A percentile compares a stretch with the other conserved stretches of the same genome.
Conservation (phyloP, 805 yeast genomes). For the Saccharomyces jurei region DNA sequence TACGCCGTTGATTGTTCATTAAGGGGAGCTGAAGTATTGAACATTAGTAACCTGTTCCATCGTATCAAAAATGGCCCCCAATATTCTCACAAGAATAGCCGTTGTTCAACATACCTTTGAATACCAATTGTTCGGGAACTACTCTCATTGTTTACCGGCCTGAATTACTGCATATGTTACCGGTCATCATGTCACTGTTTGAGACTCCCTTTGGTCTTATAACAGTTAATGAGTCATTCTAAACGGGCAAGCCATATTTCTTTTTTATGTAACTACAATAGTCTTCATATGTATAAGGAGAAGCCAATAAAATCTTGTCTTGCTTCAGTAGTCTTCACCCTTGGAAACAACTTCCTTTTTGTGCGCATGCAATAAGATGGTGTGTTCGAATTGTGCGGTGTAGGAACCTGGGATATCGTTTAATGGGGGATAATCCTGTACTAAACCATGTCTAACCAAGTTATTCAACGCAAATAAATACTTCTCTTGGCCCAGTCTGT, state of each 20-base stretch:
- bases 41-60: neutral
- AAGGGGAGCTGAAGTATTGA: slow-evolving; percentile 53
- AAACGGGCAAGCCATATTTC: neutral
- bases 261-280: neutral
- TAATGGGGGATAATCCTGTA: slow-evolving; percentile 90
- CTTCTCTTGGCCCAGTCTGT: slow-evolving; percentile 84
- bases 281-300: neutral
- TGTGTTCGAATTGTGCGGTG: slow-evolving; percentile 96
- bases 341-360: slow-evolving; percentile 89
- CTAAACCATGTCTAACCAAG: slow-evolving; percentile 77
- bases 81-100: neutral
- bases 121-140: neutral
- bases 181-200: neutral
- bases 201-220: neutral
- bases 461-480: slow-evolving; percentile 80
- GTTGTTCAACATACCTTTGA: neutral
- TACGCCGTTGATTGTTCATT: slow-evolving; percentile 60
- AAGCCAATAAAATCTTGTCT: neutral
- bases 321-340: slow-evolving; percentile 76
- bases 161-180: neutral
- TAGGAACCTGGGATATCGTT: slow-evolving; percentile 75
- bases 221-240: neutral
- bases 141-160: neutral
- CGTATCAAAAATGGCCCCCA: neutral
- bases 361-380: slow-evolving; percentile 81